Evolutionary conservation across 495 filamentous ascomycete genomes (phyloP).

Genomic region (Penicillium odoratum): DNA sequence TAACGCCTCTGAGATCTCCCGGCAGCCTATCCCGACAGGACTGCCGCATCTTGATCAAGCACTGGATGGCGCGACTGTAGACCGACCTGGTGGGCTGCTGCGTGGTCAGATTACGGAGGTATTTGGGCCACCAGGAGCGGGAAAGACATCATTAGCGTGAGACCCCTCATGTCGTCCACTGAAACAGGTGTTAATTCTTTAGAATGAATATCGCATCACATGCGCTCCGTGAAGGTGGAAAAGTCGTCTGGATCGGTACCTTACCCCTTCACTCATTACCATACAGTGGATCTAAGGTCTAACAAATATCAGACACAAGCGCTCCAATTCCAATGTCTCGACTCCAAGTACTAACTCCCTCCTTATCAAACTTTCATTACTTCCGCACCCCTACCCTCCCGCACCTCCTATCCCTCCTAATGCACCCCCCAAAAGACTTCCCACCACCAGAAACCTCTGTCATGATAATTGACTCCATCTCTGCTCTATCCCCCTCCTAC

Average conservation of each 20-base stretch:
- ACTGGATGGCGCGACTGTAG: slow-evolving; percentile 30
- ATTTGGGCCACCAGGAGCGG: slow-evolving; percentile 83
- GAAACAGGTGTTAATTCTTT: slow-evolving; percentile 3
- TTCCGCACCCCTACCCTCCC: slow-evolving; percentile 58
- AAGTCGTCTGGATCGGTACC: slow-evolving; percentile 87
- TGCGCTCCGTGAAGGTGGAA: slow-evolving; percentile 58
- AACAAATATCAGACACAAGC: slow-evolving; percentile 44
- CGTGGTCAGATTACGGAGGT: slow-evolving; percentile 84
- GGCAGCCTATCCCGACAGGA: slow-evolving; percentile 64
- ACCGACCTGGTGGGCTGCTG: slow-evolving; percentile 48
- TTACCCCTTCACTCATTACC: neutral
- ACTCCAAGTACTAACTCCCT: slow-evolving; percentile 36
- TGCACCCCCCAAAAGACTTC: slow-evolving; percentile 58
- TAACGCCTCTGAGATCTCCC: slow-evolving; percentile 53
- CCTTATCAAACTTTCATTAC: slow-evolving; percentile 41
- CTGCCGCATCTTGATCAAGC: slow-evolving; percentile 60
- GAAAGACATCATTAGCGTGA: slow-evolving; percentile 85
- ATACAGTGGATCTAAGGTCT: neutral
- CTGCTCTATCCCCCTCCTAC: slow-evolving; percentile 69
- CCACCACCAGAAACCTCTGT: slow-evolving; percentile 60
- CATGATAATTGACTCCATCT: slow-evolving; percentile 75
- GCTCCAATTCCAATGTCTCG: slow-evolving; percentile 43
- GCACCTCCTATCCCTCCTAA: slow-evolving; percentile 73
- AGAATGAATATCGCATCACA: slow-evolving; percentile 71
- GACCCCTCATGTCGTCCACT: slow-evolving; percentile 12